phyloP scores from a whole-genome alignment of 192 early-diverging fungal genomes.

The Geranomyces variabilis region DNA sequence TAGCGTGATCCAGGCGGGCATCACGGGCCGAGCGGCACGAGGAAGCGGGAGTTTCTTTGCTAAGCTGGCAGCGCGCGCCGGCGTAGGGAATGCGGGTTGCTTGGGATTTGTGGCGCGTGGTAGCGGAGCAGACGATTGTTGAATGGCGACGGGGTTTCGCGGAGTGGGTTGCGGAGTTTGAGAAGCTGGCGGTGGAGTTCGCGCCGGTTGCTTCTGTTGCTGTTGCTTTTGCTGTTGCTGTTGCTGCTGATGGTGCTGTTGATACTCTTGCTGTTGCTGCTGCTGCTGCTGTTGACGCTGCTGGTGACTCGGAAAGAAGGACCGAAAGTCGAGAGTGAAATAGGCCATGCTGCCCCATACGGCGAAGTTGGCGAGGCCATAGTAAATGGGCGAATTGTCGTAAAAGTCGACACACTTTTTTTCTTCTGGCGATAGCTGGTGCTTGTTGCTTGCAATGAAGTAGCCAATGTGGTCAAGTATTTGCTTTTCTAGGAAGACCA shows the following conservation, averaged over 20 bases:
- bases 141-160: too few relatives aligned
- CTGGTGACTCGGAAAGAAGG: neutral
- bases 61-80: too few relatives aligned
- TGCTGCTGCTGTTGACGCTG: neutral
- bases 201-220: neutral
- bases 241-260: neutral
- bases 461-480: slow-evolving; percentile 35
- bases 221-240: slow-evolving; percentile 1
- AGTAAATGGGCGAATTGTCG: slow-evolving; percentile 22
- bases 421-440: slow-evolving; percentile 21
- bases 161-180: neutral
- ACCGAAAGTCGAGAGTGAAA: slow-evolving; percentile 27
- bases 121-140: too few relatives aligned
- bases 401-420: slow-evolving; percentile 19
- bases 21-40: neutral
- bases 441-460: slow-evolving; percentile 16
- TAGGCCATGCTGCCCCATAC: slow-evolving; percentile 34
- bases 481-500: slow-evolving; percentile 20
- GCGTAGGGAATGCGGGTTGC: too few relatives aligned
- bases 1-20: slow-evolving; percentile 24
- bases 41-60: neutral
- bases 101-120: too few relatives aligned
- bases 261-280: neutral
- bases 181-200: neutral
- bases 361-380: slow-evolving; percentile 28